Percentiles rank a stretch among this genome's conserved stretches.
phyloP scores from a whole-genome alignment of 768 basidiomycete genomes.

The Leccinum broughii region DNA sequence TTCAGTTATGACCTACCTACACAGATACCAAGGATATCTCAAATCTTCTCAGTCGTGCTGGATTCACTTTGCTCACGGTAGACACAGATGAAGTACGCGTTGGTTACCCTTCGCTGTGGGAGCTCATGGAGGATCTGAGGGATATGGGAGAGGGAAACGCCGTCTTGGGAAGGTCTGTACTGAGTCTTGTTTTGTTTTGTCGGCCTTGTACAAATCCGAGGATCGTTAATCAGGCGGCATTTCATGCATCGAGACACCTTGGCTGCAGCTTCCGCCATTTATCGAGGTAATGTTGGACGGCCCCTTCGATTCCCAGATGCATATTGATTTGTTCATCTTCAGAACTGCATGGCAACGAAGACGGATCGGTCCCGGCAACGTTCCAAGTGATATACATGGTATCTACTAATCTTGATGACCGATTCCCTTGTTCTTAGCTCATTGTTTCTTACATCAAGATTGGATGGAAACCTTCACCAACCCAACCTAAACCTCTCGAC shows the following conservation, averaged over 20 bases:
- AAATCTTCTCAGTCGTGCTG: constrained; percentile 87
- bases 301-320: not conserved
- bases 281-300: constrained; percentile 61
- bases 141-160: constrained; percentile 98
- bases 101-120: constrained; percentile 94
- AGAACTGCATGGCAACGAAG: constrained; percentile 85
- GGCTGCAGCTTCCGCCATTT: constrained; percentile 89
- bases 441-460: constrained; percentile 47
- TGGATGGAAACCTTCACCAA: constrained; percentile 77
- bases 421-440: not conserved
- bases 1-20: constrained; percentile 6
- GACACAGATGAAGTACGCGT: constrained; percentile 93
- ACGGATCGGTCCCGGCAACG: constrained; percentile 88
- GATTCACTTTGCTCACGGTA: constrained; percentile 91
- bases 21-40: constrained; percentile 91
- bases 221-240: constrained; percentile 48
- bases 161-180: constrained; percentile 71
- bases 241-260: constrained; percentile 82
- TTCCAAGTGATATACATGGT: constrained; percentile 97
- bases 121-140: constrained; percentile 88
- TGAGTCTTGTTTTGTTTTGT: not conserved
- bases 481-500: constrained; percentile 64
- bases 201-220: not conserved
- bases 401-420: constrained; percentile 19
- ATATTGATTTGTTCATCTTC: constrained; percentile 5